Base-by-base conservation (phyloP, 192 early-diverging fungal genomes). In the Coemansia sp. region DNA sequence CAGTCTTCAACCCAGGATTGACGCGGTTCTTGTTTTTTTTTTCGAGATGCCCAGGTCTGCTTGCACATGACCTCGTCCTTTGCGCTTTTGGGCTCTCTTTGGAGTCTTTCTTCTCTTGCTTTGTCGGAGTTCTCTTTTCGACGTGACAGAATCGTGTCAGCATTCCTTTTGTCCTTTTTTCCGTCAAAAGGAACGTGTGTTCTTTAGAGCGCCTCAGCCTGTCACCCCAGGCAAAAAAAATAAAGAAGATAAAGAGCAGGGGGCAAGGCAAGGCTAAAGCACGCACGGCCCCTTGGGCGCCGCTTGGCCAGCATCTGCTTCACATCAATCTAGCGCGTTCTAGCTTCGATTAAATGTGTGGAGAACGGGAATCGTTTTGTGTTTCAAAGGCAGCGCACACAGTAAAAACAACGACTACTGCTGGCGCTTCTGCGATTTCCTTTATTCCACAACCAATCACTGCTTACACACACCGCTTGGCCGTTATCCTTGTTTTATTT, bases 11-110 rank as follows among this genome's bases (percentile, higher is more conserved):
- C 39, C 39, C 3, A 18, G 39, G 39, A 42, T 42, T 42, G 8
- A 42, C 39, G 16, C 39, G 39, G 39, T 42, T 42, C 39, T 42
- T 42, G 39, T 42, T 42, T 42, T 42, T 42, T 42, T 42, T 42
- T 42, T 42, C 3, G 39, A 18, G 16, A 35, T 35, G 34, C 13
- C 39, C 16, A 42, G 11, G 14, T 42, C 39, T 42, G 50, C 25
- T 27, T 27, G 50, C 50, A 51, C 50, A 51, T 51, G 50, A 51
- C 50, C 50, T 24, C n/a, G 23, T 27, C 25, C 24, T 51, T 42
- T 42, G 39, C 39, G 39, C 39, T 42, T 42, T 42, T 13, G 50
- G 23, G 6, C 47, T 48, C 22, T 51, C 25, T 51, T 51, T 51
- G 19, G 23, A 22, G 22, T 51, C n/a, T 20, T 49, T 25, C 47